These are phyloP conservation scores for Cutaneotrichosporon mucoides DNA, from an alignment of 1,284 basidiomycete genomes.

Conservation along the genomic window DNA sequence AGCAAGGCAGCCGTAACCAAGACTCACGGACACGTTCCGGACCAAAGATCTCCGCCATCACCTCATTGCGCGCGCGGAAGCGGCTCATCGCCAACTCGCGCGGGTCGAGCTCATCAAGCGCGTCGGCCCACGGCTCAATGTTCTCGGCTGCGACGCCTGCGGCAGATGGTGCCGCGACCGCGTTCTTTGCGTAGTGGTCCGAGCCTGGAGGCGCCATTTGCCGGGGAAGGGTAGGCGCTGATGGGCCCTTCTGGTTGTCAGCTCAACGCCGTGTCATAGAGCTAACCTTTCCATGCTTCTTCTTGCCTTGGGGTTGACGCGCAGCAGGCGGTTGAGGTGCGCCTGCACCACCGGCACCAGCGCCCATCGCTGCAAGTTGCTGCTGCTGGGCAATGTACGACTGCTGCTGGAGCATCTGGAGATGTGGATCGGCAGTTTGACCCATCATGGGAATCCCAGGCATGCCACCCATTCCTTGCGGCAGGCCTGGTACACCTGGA, in stretches of 20 bases:
- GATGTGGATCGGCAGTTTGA: slow-evolving; percentile 7
- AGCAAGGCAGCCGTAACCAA: background rate
- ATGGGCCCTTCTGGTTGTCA: background rate
- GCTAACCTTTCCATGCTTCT: slow-evolving; percentile 8
- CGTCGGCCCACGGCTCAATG: slow-evolving; percentile 44
- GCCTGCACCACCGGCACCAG: background rate
- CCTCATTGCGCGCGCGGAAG: slow-evolving; percentile 41
- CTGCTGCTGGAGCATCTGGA: slow-evolving; percentile 21
- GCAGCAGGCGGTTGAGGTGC: background rate
- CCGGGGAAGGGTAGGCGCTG: background rate
- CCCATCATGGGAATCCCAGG: slow-evolving; percentile 7
- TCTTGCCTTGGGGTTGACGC: slow-evolving; percentile 2
- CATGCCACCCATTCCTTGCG: slow-evolving; percentile 2
- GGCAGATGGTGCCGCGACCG: slow-evolving; percentile 15
- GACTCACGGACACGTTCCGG: slow-evolving; percentile 42
- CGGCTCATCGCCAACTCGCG: slow-evolving; percentile 43
- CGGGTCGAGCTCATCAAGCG: slow-evolving; percentile 42
- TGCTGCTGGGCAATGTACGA: slow-evolving; percentile 16
- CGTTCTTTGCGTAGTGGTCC: slow-evolving; percentile 34
- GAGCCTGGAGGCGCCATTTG: slow-evolving; percentile 3
- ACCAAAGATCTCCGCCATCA: slow-evolving; percentile 42
- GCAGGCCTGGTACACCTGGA: slow-evolving; percentile 3
- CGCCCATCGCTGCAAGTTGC: slow-evolving; percentile 12
- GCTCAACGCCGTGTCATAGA: background rate
- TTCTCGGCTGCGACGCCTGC: background rate